Conservation (phyloP, 2,329 filamentous ascomycete genomes). For the Myotisia sp. region DNA sequence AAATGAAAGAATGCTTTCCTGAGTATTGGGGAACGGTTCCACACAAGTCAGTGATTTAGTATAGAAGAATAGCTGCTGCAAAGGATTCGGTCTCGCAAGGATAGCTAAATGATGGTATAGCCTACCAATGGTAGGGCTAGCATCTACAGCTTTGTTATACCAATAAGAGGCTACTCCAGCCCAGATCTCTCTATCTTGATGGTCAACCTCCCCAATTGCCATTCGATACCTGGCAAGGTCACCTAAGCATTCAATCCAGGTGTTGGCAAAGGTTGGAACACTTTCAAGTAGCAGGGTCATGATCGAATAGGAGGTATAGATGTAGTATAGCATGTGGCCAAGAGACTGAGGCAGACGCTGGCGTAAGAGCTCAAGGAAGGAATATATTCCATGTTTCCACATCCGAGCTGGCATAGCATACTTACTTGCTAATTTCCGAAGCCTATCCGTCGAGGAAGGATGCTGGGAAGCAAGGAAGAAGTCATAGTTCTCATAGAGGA, state of each 20-base stretch:
- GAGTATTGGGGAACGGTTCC: conserved; percentile 41
- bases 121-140: conserved; percentile 57
- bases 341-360: conserved; percentile 60
- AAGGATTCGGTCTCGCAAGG: conserved; percentile 42
- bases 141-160: conserved; percentile 72
- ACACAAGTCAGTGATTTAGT: conserved; percentile 43
- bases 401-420: conserved; percentile 87
- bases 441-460: conserved; percentile 54
- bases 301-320: conserved; percentile 80
- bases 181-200: conserved; percentile 65
- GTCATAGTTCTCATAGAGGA: conserved; percentile 71
- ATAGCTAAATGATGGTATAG: conserved; percentile 79
- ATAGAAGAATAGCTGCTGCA: conserved; percentile 48
- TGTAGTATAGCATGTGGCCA: conserved; percentile 83
- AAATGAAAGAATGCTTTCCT: conserved; percentile 42
- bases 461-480: conserved; percentile 82
- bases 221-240: conserved; percentile 76
- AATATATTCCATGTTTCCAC: conserved; percentile 88
- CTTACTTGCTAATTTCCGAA: conserved; percentile 54
- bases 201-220: conserved; percentile 76
- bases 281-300: conserved; percentile 79
- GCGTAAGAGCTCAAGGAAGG: conserved; percentile 62
- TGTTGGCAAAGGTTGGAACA: conserved; percentile 66
- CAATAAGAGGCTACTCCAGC: conserved; percentile 64
- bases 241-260: conserved; percentile 86